Evolutionary conservation across 2,329 filamentous ascomycete genomes (phyloP).

Genomic region (Stenocarpella maydis): DNA sequence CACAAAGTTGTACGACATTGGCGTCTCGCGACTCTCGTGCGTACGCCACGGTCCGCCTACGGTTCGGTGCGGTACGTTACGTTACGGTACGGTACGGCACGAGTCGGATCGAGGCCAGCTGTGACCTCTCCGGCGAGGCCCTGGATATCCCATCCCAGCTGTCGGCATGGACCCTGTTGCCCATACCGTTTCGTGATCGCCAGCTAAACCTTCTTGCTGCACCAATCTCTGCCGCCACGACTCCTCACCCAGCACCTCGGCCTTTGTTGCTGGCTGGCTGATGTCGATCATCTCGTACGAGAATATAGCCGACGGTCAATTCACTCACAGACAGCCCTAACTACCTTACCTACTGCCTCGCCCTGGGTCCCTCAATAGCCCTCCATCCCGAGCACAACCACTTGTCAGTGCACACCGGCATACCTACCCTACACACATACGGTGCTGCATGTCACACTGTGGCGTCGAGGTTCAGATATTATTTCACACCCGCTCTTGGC

Average conservation of each 20-base stretch:
- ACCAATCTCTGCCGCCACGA: conserved; percentile 14
- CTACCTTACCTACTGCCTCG: not conserved
- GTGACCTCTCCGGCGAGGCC: not conserved
- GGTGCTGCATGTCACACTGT: not conserved
- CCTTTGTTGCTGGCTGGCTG: conserved; percentile 20
- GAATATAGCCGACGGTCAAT: conserved; percentile 25
- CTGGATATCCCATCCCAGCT: not conserved
- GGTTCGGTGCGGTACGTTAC: not conserved
- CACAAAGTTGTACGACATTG: conserved; percentile 6
- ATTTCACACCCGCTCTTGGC: not conserved
- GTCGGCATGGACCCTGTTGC: conserved; percentile 18
- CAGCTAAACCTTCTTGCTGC: conserved; percentile 22
- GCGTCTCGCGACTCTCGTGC: conserved; percentile 6
- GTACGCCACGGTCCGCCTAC: conserved; percentile 3
- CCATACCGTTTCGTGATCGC: conserved; percentile 9
- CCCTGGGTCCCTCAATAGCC: not conserved
- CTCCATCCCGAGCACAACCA: not conserved
- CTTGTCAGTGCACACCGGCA: conserved; percentile 1
- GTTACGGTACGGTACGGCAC: conserved; percentile 2
- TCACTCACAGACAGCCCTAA: not conserved
- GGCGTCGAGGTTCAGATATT: not conserved
- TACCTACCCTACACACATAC: not conserved
- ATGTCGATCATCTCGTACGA: conserved; percentile 21
- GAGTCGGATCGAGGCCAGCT: not conserved
- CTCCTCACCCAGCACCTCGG: conserved; percentile 12